Conservation (phyloP, 1,284 basidiomycete species). For the Heterobasidion occidentale region DNA sequence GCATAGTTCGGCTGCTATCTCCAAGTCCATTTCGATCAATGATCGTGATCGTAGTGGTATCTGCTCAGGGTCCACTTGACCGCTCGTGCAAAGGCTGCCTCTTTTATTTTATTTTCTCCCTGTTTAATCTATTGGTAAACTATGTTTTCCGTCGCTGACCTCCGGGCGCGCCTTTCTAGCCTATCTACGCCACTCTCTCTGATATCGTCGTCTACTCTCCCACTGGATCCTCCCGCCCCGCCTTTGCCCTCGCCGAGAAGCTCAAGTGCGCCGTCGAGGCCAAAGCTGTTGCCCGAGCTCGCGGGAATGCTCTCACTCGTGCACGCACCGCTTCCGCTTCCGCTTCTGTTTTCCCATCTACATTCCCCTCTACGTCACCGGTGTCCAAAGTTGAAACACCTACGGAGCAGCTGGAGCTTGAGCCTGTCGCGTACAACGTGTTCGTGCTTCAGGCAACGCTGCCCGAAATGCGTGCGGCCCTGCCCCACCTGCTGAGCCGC, state of each 20-base stretch:
- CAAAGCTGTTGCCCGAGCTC: conserved; percentile 41
- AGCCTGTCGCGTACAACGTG: conserved; percentile 74
- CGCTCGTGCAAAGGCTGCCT: too few species aligned
- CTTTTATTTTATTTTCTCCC: not conserved
- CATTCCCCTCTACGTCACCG: not conserved
- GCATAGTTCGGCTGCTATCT: too few species aligned
- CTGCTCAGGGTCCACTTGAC: too few species aligned
- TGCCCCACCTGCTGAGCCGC: conserved; percentile 41
- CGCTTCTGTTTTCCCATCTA: not conserved
- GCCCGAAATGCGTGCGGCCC: conserved; percentile 35
- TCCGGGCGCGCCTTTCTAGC: conserved; percentile 24
- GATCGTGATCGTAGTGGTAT: too few species aligned
- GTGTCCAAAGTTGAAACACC: not conserved
- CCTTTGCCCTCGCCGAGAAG: conserved; percentile 47
- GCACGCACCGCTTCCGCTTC: not conserved
- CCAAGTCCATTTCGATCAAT: too few species aligned
- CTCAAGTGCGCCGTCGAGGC: conserved; percentile 51
- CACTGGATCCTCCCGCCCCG: conserved; percentile 38
- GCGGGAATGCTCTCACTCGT: conserved; percentile 9
- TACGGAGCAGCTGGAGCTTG: conserved; percentile 12
- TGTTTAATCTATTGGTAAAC: not conserved
- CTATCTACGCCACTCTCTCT: conserved; percentile 82
- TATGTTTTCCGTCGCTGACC: not conserved
- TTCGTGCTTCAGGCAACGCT: conserved; percentile 69
- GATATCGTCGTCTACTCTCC: conserved; percentile 83